Evolutionary conservation across 2,329 filamentous ascomycete species (phyloP), one percentile per base, ranked within the genome.

Genomic region (Pleoardoris graminearum): DNA sequence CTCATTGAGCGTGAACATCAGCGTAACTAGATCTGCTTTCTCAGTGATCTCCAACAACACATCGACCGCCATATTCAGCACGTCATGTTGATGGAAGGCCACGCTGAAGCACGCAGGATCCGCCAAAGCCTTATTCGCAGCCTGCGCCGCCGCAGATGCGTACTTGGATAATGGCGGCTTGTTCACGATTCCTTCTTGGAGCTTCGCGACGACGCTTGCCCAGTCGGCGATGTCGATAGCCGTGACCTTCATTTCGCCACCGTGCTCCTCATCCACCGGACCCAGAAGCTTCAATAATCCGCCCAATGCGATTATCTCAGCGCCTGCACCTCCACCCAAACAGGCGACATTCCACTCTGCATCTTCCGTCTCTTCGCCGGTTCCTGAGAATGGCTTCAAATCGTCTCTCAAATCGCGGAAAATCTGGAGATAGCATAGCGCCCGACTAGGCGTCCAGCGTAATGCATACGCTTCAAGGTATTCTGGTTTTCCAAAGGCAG

Each of bases 1-100:
- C 75, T 99, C 94, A 72, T 97, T 97, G 41, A 97, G 82, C 0
- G 93, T 97, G 79, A 97, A 99, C 75, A 97, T 84, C 11, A 97
- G 76, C 0, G 92, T 96, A 12, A 96, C 78, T 0, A 97, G 60
- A 27, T 72, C 59, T 1, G 71, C 66, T 7, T 59, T 57, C 12
- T 62, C 29, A 5, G 75, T 61, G 6, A 74, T 32, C 0, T 60
- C 51, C 5, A 59, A 47, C 1, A 83, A 58, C 2, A 72, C 66
- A 1, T 68, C 55, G 3, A 75, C 66, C 0, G 75, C 61, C 8
- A 76, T 62, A 2, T 67, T 64, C 1, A 86, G 74, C 3, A 85
- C 67, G 62, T 87, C 82, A 23, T 75, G 62, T 48, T 82, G 79
- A 14, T 72, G 67, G 56, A 84, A 84, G 0, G 60, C 54, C 7